Base-by-base conservation (phyloP, 176 grass and related monocot genomes). In the Rhynchospora tenuis region DNA sequence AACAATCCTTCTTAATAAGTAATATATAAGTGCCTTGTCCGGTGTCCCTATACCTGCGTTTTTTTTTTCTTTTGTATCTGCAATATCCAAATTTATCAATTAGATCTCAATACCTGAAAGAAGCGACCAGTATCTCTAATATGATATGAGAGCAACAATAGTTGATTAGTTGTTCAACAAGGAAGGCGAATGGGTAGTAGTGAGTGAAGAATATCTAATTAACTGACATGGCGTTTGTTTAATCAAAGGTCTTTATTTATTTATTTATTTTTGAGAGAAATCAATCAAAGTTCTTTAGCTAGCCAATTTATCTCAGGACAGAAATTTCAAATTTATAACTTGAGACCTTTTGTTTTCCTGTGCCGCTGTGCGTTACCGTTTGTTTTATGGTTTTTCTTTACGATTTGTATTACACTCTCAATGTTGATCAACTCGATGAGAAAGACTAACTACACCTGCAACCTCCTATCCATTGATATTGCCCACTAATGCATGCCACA, bases 401-500 rank as follows among this genome's bases (percentile, higher is more conserved):
- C 50, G 11, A 47, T 79, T 56, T 46, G 20, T 16, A 22, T 79
- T 17, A 47, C 75, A 38, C 33, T n/a, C n/a, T n/a, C n/a, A n/a
- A n/a, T n/a, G n/a, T n/a, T n/a, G n/a, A n/a, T n/a, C n/a, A n/a
- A n/a, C n/a, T n/a, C n/a, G n/a, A n/a, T n/a, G n/a, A n/a, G n/a
- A n/a, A n/a, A n/a, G n/a, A n/a, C n/a, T 22, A 70, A 83, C 42
- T 11, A 70, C 47, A 7, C 16, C 50, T 44, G 19, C 22, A 33
- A 56, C 17, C 16, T 76, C 38, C 52, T 42, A 73, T 47, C 69
- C 66, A 85, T 62, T 31, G 55, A 28, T 7, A 31, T 70, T 81
- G 58, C 57, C 69, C 15, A 78, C 47, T 47, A 83, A 6, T 51
- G 16, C 48, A 3, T 83, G 63, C 65, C 64, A 59, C 72, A 81